A percentile compares a stretch with the other conserved stretches of the same genome.
Evolutionary conservation across 768 basidiomycete species (phyloP).

Genomic region (Boletellus sp.): DNA sequence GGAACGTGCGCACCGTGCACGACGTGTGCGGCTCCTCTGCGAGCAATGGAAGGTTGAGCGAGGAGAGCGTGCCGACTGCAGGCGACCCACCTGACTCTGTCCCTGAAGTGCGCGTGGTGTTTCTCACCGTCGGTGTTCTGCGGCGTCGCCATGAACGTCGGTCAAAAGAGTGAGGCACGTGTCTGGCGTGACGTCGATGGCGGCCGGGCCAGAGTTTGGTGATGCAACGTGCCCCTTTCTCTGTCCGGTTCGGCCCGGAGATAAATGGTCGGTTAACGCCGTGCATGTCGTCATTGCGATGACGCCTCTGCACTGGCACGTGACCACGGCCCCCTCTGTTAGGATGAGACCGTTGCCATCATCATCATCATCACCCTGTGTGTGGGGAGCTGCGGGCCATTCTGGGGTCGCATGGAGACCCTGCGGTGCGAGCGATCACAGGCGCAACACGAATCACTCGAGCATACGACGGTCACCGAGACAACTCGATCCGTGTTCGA

Average conservation of each 20-base stretch:
- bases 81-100: conserved; percentile 12
- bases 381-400: background rate
- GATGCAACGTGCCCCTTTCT: conserved; percentile 18
- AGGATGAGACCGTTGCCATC: background rate
- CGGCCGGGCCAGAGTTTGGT: background rate
- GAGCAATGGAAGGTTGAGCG: background rate
- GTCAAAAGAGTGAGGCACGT: background rate
- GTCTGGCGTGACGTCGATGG: conserved; percentile 22
- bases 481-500: conserved; percentile 3
- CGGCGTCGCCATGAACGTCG: conserved; percentile 1
- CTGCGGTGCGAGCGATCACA: too few relatives aligned
- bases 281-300: too few relatives aligned
- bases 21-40: conserved; percentile 34
- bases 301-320: background rate
- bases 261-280: too few relatives aligned
- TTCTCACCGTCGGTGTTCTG: conserved; percentile 1
- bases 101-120: conserved; percentile 1
- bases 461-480: background rate
- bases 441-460: background rate
- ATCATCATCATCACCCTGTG: background rate
- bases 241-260: too few relatives aligned
- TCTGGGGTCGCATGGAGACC: background rate
- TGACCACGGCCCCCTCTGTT: background rate
- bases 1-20: conserved; percentile 31
- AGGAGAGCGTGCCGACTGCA: background rate